phyloP scores from a whole-genome alignment of 164 flowering plant species.

The Vitis labrusca region DNA sequence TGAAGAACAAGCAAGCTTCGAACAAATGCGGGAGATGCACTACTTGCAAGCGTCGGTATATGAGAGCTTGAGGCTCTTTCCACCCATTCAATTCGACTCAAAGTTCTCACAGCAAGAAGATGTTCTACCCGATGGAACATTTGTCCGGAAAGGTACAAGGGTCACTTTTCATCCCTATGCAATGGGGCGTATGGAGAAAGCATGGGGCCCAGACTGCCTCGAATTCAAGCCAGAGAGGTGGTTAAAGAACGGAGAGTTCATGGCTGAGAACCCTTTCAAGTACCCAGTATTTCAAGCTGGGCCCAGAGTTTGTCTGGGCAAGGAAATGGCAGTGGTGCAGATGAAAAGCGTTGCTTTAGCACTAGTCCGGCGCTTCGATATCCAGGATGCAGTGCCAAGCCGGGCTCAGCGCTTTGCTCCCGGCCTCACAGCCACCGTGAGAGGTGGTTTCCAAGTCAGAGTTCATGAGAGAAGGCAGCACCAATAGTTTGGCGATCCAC shows the following conservation, averaged over 20 bases:
- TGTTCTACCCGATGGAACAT: conserved; percentile 69
- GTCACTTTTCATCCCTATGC: conserved; percentile 92
- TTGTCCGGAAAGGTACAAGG: conserved; percentile 54
- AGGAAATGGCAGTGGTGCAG: conserved; percentile 61
- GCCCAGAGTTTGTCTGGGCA: conserved; percentile 61
- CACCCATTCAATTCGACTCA: conserved; percentile 89
- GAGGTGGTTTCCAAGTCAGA: conserved; percentile 62
- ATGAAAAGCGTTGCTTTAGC: conserved; percentile 52
- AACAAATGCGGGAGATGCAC: conserved; percentile 53
- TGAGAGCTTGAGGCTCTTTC: conserved; percentile 72
- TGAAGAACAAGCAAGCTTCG: conserved; percentile 23
- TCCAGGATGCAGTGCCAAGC: conserved; percentile 22
- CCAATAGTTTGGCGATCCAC: neutral
- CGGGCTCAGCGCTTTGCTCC: conserved; percentile 42
- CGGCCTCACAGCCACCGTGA: conserved; percentile 65
- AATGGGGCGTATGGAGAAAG: conserved; percentile 82
- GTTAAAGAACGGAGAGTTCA: conserved; percentile 56
- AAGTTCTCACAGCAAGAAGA: conserved; percentile 62
- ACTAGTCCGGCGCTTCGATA: conserved; percentile 44
- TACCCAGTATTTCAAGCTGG: conserved; percentile 80
- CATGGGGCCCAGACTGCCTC: conserved; percentile 73
- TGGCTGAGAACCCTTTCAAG: conserved; percentile 44
- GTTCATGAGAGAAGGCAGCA: conserved; percentile 19
- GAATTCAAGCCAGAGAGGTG: conserved; percentile 81
- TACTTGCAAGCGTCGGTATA: conserved; percentile 67